Base-by-base conservation (phyloP, 2,329 filamentous ascomycete species). In the Annulohypoxylon truncatum region DNA sequence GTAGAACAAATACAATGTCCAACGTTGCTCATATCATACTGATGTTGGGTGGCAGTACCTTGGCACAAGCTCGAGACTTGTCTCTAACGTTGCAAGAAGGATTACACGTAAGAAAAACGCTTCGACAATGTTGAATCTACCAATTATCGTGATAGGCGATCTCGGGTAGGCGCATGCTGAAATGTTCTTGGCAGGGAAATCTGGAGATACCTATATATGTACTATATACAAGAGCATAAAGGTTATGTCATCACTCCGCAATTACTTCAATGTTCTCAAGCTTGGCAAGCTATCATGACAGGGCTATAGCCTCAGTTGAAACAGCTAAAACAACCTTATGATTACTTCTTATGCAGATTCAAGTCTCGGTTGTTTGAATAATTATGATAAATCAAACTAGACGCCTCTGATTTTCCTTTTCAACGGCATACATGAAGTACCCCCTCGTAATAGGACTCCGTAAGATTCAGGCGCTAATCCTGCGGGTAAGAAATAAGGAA, bases 401-500 rank as follows among this genome's bases (percentile, higher is more conserved):
- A n/a, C 24, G 33, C 29, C 15, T 18, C 55, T 15, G 9, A 44
- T 42, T 31, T 50, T 57, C n/a, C 15, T 24, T 15, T 22, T 46
- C 22, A 46, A 22, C 18, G 26, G 20, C 22, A 26, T 10, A 46
- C n/a, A 20, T 10, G 47, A 33, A 33, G n/a, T 40, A 22, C 22
- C 35, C 24, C 28, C 22, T 40, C 28, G 22, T 50, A 50, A 18
- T 33, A 54, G 59, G 40, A 42, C 20, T 47, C 44, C 24, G 48
- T 42, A 31, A 52, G 42, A 57, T 29, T 38, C 26, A 63, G 42
- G 53, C 51, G 50, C 50, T 56, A 59, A 52, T 58, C 24, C 52
- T 64, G 54, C 59, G 52, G 63, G 52, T 58, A 50, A 64, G 56
- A 62, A 31, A 59, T 52, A 59, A 42, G 42, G 22, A 20, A 50